A percentile compares a stretch with the other conserved stretches of the same genome.
Evolutionary conservation across 305 asterid species (phyloP).

Genomic region (Solanum hybrid): DNA sequence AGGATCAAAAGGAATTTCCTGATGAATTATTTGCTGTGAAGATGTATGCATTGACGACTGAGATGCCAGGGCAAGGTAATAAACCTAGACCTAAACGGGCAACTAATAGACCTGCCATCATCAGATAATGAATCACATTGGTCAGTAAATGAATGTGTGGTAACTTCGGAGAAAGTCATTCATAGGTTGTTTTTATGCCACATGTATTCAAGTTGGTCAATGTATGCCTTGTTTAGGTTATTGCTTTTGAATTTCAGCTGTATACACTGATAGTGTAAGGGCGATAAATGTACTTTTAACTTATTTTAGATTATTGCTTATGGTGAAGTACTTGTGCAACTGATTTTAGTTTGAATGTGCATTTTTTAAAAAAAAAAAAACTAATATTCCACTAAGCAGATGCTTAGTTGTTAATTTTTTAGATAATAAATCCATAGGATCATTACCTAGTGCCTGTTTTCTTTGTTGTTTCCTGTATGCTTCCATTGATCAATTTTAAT

Average conservation of each 20-base stretch:
- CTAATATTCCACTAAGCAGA: background rate
- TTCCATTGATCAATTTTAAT: background rate
- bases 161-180: background rate
- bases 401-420: background rate
- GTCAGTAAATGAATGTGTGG: background rate
- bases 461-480: background rate
- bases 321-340: background rate
- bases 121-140: constrained; percentile 27
- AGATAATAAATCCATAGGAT: background rate
- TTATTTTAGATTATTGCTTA: background rate
- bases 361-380: too few relatives aligned
- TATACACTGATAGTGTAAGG: background rate
- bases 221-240: background rate
- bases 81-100: constrained; percentile 31
- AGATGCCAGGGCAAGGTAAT: constrained; percentile 44
- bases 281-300: background rate
- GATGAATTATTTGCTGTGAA: constrained; percentile 69
- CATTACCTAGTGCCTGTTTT: background rate
- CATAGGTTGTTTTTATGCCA: background rate
- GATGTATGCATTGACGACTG: constrained; percentile 77
- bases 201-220: background rate
- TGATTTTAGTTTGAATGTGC: background rate
- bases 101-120: constrained; percentile 58
- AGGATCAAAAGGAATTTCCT: constrained; percentile 84
- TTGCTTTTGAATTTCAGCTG: background rate